Base-by-base conservation (phyloP, 2,329 filamentous ascomycete genomes). In the Aspergillus sp. region DNA sequence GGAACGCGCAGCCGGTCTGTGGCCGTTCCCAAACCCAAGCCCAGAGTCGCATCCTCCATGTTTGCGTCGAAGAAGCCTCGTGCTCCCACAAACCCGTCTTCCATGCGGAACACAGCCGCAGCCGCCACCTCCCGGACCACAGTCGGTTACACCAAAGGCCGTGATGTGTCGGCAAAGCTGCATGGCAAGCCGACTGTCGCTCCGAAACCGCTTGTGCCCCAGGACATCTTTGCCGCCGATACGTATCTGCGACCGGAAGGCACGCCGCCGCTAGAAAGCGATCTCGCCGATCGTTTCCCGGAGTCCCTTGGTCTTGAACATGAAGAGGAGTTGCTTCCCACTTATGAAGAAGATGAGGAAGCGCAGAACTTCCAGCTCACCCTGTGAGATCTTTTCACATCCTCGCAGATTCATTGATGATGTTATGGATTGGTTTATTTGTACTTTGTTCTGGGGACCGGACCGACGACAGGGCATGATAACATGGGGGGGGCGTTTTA, bases 91-190 rank as follows among this genome's bases (percentile, higher is more conserved):
- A 81, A 80, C 55, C 72, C 78, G 1, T 78, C 78, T n/a, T 66
- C 71, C 9, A 78, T 82, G 60, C 82, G 85, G 44, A 82, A 84
- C 58, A 80, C 80, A 7, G 78, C 81, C 10, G 86, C 88, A 1
- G 80, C 83, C 19, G 83, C 82, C 5, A 85, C 85, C 5, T 96
- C 91, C 1, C 84, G 86, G 57, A 92, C 85, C 50, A 96, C 91
- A 0, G 81, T 96, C 40, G 92, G 92, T 14, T 96, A 96, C 68
- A 89, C 83, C 51, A 90, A 88, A 69, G 91, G 92, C 31, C 83
- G 89, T 31, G 66, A 62, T 16, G 61, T 71, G 45, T 69, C 68
- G 13, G 64, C 64, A 31, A 62, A 61, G 23, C 57, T 70, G 19
- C 59, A 65, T 23, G 65, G 68, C 41, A 64, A 64, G 29, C 40